A percentile compares a stretch with the other conserved stretches of the same genome.
Evolutionary conservation across 371 early-diverging fungal genomes (phyloP).

Genomic region (Actinomortierella ambigua): DNA sequence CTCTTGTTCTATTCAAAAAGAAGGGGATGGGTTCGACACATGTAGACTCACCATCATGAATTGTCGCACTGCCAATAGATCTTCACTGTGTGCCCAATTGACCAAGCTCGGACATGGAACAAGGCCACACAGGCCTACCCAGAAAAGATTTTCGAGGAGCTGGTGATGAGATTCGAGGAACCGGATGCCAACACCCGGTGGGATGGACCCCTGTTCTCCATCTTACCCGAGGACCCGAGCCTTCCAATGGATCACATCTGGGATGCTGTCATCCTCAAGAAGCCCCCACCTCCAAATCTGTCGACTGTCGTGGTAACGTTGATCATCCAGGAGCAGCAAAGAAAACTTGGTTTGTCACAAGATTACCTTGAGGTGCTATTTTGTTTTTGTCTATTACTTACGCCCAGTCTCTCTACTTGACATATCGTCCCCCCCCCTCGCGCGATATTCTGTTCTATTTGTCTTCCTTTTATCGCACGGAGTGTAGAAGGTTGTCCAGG

Average conservation of each 20-base stretch:
- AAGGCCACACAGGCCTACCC: constrained; percentile 37
- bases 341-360: not conserved
- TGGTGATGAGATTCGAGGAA: constrained; percentile 92
- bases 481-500: constrained; percentile 79
- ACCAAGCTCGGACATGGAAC: constrained; percentile 75
- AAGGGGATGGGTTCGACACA: no score
- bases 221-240: constrained; percentile 73
- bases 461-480: not conserved
- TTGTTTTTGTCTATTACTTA: no score
- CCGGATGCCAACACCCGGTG: constrained; percentile 90
- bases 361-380: no score
- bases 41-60: no score
- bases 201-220: constrained; percentile 94
- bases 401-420: no score
- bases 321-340: not conserved
- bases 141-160: constrained; percentile 75
- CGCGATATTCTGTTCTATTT: no score
- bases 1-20: no score
- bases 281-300: constrained; percentile 83
- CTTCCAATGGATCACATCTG: constrained; percentile 72
- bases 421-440: no score
- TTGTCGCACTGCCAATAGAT: constrained; percentile 46
- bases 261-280: constrained; percentile 77
- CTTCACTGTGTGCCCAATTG: constrained; percentile 72
- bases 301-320: constrained; percentile 74